Conservation (phyloP, 2,329 filamentous ascomycete genomes). For the Pseudocercospora eumusae region DNA sequence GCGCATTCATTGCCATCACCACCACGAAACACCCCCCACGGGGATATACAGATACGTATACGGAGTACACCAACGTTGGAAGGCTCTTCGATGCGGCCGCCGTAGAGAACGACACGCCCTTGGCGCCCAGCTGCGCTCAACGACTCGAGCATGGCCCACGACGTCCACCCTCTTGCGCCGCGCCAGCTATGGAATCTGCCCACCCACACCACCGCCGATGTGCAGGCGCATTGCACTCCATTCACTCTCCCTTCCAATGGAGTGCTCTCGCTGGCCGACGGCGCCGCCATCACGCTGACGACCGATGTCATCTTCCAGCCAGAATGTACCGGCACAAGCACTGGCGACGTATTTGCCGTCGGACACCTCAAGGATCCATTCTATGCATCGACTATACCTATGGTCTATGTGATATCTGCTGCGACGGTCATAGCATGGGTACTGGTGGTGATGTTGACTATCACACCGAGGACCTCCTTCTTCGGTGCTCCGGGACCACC, state of each 20-base stretch:
- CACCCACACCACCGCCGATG: slow-evolving; percentile 23
- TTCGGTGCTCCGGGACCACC: slow-evolving; percentile 66
- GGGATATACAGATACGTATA: background rate
- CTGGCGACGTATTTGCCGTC: slow-evolving; percentile 52
- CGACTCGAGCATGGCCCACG: slow-evolving; percentile 27
- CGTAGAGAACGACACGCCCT: slow-evolving; percentile 20
- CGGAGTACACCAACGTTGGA: background rate
- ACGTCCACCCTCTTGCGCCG: slow-evolving; percentile 23
- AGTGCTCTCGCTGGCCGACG: slow-evolving; percentile 55
- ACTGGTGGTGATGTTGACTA: slow-evolving; percentile 88
- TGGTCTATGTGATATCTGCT: slow-evolving; percentile 88
- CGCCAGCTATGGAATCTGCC: slow-evolving; percentile 41
- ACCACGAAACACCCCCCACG: background rate
- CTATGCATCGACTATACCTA: slow-evolving; percentile 88
- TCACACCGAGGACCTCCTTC: slow-evolving; percentile 91
- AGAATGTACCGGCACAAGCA: slow-evolving; percentile 52
- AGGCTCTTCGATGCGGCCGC: slow-evolving; percentile 24
- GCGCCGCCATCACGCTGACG: slow-evolving; percentile 60
- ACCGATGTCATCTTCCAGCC: slow-evolving; percentile 62
- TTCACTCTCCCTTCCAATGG: slow-evolving; percentile 63
- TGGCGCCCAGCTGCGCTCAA: slow-evolving; percentile 26
- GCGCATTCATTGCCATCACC: background rate
- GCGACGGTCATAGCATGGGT: slow-evolving; percentile 90
- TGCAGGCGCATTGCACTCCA: slow-evolving; percentile 57
- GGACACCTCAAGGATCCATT: slow-evolving; percentile 81